These are phyloP conservation scores for Trichoderma citrinoviride DNA, from an alignment of 2,329 filamentous ascomycete genomes.

Conservation along the genomic window DNA sequence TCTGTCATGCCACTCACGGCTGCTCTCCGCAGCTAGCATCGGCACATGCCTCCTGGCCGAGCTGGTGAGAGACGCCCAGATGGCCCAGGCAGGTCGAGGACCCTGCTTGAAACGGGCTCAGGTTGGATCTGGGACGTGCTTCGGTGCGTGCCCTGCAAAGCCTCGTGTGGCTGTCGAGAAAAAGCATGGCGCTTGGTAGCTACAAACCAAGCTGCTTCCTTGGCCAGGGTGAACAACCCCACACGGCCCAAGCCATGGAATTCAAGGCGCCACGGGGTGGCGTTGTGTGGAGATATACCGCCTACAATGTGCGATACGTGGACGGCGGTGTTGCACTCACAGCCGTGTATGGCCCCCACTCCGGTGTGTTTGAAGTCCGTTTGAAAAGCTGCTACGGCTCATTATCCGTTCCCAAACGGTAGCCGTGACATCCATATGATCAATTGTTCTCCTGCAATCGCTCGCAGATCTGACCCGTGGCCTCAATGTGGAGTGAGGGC, in stretches of 20 bases:
- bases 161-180: neutral
- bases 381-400: neutral
- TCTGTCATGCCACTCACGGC: neutral
- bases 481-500: neutral
- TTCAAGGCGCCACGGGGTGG: slow-evolving; percentile 16
- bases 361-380: neutral
- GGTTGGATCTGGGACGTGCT: neutral
- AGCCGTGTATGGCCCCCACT: neutral
- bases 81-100: neutral
- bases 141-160: neutral
- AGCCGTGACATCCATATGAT: too few species aligned
- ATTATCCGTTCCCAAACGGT: neutral
- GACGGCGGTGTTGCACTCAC: neutral
- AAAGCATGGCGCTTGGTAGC: neutral
- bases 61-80: neutral
- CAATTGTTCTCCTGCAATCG: too few species aligned
- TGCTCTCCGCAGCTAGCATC: neutral
- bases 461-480: neutral
- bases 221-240: neutral
- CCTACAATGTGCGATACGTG: neutral
- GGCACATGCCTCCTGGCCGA: neutral
- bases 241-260: neutral
- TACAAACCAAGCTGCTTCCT: neutral
- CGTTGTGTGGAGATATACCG: slow-evolving; percentile 6
- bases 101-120: too few species aligned